Evolutionary conservation across 1,139 yeast species (phyloP).

Genomic region (Geotrichum restrictum): DNA sequence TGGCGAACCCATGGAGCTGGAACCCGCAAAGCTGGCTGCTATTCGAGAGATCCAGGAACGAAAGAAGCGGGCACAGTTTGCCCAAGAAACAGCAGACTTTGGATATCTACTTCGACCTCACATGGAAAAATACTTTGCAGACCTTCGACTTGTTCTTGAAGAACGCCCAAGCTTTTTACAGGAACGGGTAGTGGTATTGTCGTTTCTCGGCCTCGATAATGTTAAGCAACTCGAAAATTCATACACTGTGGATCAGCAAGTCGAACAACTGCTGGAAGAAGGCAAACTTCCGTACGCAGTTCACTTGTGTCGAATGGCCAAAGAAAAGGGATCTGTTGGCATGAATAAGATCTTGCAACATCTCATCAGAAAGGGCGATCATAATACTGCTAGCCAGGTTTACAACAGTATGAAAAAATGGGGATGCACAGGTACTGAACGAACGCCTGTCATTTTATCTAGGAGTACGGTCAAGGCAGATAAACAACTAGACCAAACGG

Average conservation of each 20-base stretch:
- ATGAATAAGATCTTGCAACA: slow-evolving; percentile 19
- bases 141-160: slow-evolving; percentile 6
- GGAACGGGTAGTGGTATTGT: slow-evolving; percentile 15
- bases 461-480: neutral
- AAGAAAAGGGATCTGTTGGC: slow-evolving; percentile 18
- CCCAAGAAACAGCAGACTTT: slow-evolving; percentile 14
- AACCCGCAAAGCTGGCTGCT: neutral
- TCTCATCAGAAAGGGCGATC: slow-evolving; percentile 4
- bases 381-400: slow-evolving; percentile 14
- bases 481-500: slow-evolving; percentile 2
- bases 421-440: slow-evolving; percentile 19
- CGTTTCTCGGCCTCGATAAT: slow-evolving; percentile 16
- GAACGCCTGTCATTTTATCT: slow-evolving; percentile 16
- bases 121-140: slow-evolving; percentile 16
- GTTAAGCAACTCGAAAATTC: slow-evolving; percentile 15
- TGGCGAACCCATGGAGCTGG: neutral
- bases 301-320: slow-evolving; percentile 21
- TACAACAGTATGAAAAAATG: slow-evolving; percentile 20
- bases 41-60: slow-evolving; percentile 6
- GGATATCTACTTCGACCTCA: slow-evolving; percentile 16
- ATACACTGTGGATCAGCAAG: slow-evolving; percentile 18
- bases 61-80: slow-evolving; percentile 12
- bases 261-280: slow-evolving; percentile 8
- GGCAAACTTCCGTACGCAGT: slow-evolving; percentile 17
- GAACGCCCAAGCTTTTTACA: slow-evolving; percentile 12